phyloP scores from a whole-genome alignment of 1,284 basidiomycete genomes.

The Cystobasidium sp. region DNA sequence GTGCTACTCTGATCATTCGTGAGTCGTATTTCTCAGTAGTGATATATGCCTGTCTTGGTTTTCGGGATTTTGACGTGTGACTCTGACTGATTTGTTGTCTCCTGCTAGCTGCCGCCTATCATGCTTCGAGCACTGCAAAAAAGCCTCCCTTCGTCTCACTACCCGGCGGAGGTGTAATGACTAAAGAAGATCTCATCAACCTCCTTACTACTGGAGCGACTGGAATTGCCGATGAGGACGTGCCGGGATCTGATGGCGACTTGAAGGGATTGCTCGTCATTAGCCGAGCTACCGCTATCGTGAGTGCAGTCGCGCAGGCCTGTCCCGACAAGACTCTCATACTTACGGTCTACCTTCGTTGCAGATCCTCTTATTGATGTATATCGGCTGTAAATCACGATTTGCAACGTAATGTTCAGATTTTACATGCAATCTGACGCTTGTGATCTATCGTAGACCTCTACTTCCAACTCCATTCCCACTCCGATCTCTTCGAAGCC shows the following conservation, averaged over 20 bases:
- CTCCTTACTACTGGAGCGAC: slow-evolving; percentile 7
- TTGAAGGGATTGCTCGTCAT: slow-evolving; percentile 69
- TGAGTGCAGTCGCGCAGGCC: slow-evolving; percentile 35
- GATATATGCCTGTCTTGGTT: no score
- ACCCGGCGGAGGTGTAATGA: slow-evolving; percentile 7
- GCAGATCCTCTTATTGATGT: slow-evolving; percentile 73
- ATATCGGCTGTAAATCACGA: slow-evolving; percentile 65
- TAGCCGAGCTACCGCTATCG: slow-evolving; percentile 80
- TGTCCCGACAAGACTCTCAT: not conserved
- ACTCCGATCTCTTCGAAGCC: slow-evolving; percentile 62
- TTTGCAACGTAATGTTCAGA: not conserved
- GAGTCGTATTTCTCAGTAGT: no score
- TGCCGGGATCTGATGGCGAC: slow-evolving; percentile 33
- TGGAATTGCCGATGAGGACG: slow-evolving; percentile 1
- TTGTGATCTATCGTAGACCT: slow-evolving; percentile 50
- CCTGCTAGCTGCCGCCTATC: slow-evolving; percentile 33
- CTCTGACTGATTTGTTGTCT: slow-evolving; percentile 1
- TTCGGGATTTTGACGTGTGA: not conserved
- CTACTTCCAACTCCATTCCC: slow-evolving; percentile 63
- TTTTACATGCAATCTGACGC: slow-evolving; percentile 28
- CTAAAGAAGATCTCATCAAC: slow-evolving; percentile 25
- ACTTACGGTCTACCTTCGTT: not conserved
- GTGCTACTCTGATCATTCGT: slow-evolving; percentile 53
- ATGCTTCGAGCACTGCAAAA: slow-evolving; percentile 15
- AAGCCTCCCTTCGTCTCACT: slow-evolving; percentile 15